Base-by-base conservation (phyloP, 257 asterid genomes). In the Solanum piurae region DNA sequence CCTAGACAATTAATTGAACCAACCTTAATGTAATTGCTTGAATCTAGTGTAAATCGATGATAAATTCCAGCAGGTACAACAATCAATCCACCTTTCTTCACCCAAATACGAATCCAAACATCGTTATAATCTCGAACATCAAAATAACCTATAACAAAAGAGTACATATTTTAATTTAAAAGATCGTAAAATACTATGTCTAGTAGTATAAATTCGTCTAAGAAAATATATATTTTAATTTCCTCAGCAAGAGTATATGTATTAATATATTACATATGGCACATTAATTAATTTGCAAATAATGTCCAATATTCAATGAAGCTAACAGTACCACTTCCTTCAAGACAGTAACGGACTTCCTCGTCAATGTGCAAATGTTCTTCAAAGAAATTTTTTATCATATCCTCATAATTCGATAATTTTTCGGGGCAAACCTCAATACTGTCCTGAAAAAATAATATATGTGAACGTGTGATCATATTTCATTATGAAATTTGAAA, bases 341-440 rank as follows among this genome's bases (percentile, higher is more conserved):
- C 98, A 83, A 96, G 93, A 90, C 98, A 94, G 55, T 95, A 96
- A 33, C 98, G 97, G 90, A 96, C 94, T 91, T 96, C 99, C 93
- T 96, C 99, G 91, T 95, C 98, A 14, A 98, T 95, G 93, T 95
- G 98, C 76, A 95, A 95, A 89, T 95, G 98, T 85, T 94, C 98
- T 88, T 96, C 96, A 44, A 69, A 96, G 80, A 96, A 96, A 88
- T 64, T 94, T 91, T 95, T 94, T 55, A 94, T 94, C 92, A 94
- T 96, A 92, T 94, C 93, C 79, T 96, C 98, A 83, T 96, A 96
- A 69, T 96, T 95, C 10, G 95, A 94, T 83, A 96, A 87, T 89
- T 93, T 94, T 58, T 95, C 94, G 0, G 98, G 98, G 94, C 91
- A 92, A 93, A 96, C 98, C 83, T 96, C 98, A 60, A 94, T 91